Evolutionary conservation across 169 alveolate genomes (phyloP).

Genomic region (Plasmodium knowlesi): DNA sequence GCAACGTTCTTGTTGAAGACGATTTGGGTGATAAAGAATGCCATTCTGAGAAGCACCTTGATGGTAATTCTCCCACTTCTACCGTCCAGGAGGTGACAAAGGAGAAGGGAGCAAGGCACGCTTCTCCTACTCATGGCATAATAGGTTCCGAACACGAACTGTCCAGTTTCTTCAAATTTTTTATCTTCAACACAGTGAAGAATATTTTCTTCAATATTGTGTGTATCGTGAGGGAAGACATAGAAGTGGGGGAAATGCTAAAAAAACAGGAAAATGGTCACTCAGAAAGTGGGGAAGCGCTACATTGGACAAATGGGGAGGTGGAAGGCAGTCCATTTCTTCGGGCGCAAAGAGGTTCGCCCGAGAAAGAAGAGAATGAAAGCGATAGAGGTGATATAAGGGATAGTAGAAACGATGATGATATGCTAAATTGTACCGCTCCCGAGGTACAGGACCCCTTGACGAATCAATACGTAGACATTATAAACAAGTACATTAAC

Average conservation of each 20-base stretch:
- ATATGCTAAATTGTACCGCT: not conserved
- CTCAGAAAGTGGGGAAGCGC: not conserved
- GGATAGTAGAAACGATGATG: not conserved
- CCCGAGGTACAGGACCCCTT: not conserved
- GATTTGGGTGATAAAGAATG: not conserved
- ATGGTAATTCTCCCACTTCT: not conserved
- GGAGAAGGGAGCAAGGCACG: not conserved
- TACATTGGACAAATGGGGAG: no score
- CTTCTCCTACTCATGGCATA: not conserved
- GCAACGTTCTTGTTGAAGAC: not conserved
- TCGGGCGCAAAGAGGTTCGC: not conserved
- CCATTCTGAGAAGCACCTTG: not conserved
- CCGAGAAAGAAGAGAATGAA: not conserved
- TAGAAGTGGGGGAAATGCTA: not conserved
- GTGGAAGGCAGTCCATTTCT: not conserved
- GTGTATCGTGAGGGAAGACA: conserved; percentile 7
- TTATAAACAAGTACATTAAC: conserved; percentile 55
- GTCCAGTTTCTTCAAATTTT: conserved; percentile 38
- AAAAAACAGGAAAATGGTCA: not conserved
- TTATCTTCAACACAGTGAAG: conserved; percentile 37
- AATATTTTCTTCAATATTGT: conserved; percentile 58
- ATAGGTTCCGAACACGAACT: not conserved
- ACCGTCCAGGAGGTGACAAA: not conserved
- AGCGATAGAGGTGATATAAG: not conserved
- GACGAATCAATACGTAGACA: conserved; percentile 9